Base-by-base conservation (phyloP, 2,329 filamentous ascomycete species). In the Domatiomyces globalis region DNA sequence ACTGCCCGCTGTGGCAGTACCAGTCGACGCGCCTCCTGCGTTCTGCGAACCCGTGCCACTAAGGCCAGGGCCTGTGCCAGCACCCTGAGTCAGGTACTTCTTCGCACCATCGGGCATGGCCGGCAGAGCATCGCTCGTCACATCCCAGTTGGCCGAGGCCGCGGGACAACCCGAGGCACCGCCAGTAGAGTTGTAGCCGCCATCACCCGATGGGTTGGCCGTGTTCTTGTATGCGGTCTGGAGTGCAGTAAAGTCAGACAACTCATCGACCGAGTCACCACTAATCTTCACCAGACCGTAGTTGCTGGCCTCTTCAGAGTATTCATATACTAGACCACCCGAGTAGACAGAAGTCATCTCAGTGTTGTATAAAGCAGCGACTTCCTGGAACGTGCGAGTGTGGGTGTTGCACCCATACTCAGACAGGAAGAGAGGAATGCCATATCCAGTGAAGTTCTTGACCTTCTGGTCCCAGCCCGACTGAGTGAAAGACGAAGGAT, bases 321-420 rank as follows among this genome's bases (percentile, higher is more conserved):
- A 98, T 71, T 96, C 89, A 72, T 95, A 98, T 68, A 95, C 85
- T 42, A 98, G 79, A 67, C 92, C 92, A 63, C 92, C 92, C 43
- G 89, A 95, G 78, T 95, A 96, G 62, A 95, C 88, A 17, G 68
- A 61, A 6, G 84, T 88, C 90, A 96, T 96, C 54, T 95, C 67
- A 18, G 69, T 70, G 69, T 73, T 79, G 83, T 95, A 96, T 52
- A 98, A 75, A 45, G 89, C 76, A 46, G 69, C 69, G 49, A 95
- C 71, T 72, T 95, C 90, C 54, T 80, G 74, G 63, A 95, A 98
- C 63, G 83, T 73, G 61, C 90, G 89, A 54, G 73, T 79, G 74
- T 86, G 88, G 65, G 78, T 84, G 70, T 79, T 83, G 76, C 92
- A 98, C 56, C 92, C 92, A 66, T 85, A 96, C 69, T 96, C 92